These are phyloP conservation scores for Cyberlindnera lachancei DNA, from an alignment of 805 yeast genomes.

Conservation along the genomic window DNA sequence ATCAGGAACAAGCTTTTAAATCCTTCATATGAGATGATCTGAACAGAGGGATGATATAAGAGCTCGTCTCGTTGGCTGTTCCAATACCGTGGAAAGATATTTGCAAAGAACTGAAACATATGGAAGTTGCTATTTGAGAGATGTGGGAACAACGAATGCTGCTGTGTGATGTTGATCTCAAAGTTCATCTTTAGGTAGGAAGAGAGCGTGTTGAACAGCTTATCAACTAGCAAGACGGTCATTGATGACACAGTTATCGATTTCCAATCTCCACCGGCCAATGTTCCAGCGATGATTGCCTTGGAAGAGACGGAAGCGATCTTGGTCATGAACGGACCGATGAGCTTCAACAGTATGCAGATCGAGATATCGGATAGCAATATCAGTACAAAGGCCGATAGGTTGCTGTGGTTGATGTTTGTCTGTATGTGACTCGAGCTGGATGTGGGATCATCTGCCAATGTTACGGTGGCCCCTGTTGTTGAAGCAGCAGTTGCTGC, in stretches of 20 bases:
- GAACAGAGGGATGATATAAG: no score
- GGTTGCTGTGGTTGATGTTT: constrained; percentile 5
- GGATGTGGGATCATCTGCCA: no score
- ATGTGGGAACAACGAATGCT: constrained; percentile 17
- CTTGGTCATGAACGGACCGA: constrained; percentile 18
- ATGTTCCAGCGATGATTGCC: constrained; percentile 14
- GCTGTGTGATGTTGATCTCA: constrained; percentile 6
- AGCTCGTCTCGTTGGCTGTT: constrained; percentile 1
- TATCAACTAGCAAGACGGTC: background rate
- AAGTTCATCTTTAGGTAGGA: constrained; percentile 5
- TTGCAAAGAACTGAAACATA: background rate
- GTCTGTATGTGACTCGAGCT: constrained; percentile 3
- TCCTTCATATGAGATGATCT: constrained; percentile 1
- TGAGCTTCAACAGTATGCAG: constrained; percentile 11
- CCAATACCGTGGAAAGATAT: constrained; percentile 1
- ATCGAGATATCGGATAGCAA: constrained; percentile 14
- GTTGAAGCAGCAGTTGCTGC: background rate
- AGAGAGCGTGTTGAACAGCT: constrained; percentile 2
- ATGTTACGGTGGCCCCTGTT: background rate
- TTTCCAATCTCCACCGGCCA: constrained; percentile 16
- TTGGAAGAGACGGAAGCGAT: constrained; percentile 18
- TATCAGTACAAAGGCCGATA: constrained; percentile 12
- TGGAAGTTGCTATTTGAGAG: constrained; percentile 6
- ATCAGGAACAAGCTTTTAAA: constrained; percentile 1
- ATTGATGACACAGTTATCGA: constrained; percentile 3